phyloP scores from a whole-genome alignment of 2,329 filamentous ascomycete species.

The Aspergillus sp. region DNA sequence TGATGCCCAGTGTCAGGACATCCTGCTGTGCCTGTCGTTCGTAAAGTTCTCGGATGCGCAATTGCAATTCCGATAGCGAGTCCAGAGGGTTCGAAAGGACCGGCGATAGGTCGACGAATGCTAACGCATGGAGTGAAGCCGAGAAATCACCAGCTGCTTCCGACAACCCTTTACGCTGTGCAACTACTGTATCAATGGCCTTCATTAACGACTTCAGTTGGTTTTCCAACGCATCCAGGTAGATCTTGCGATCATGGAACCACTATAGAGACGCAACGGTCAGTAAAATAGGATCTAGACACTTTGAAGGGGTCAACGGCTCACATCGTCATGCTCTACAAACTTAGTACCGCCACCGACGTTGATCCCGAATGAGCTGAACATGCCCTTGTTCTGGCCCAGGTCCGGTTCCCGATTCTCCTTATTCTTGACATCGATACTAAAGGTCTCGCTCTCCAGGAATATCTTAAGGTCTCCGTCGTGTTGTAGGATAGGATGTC shows the following conservation, averaged over 20 bases:
- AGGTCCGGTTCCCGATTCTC: slow-evolving; percentile 81
- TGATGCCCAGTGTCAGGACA: slow-evolving; percentile 89
- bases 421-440: slow-evolving; percentile 94
- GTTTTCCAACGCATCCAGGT: slow-evolving; percentile 85
- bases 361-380: slow-evolving; percentile 73
- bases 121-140: slow-evolving; percentile 81
- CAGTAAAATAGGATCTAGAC: not conserved
- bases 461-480: slow-evolving; percentile 94
- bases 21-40: slow-evolving; percentile 96
- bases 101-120: slow-evolving; percentile 84
- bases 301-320: slow-evolving; percentile 22
- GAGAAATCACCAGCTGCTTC: slow-evolving; percentile 93
- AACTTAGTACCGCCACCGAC: slow-evolving; percentile 77
- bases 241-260: slow-evolving; percentile 95
- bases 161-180: slow-evolving; percentile 83
- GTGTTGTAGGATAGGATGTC: slow-evolving; percentile 82
- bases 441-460: slow-evolving; percentile 91
- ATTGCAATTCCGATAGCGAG: slow-evolving; percentile 82
- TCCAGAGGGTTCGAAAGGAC: slow-evolving; percentile 82
- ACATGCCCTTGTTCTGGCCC: slow-evolving; percentile 85
- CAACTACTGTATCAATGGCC: slow-evolving; percentile 85
- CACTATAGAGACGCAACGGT: slow-evolving; percentile 47
- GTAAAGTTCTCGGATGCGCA: slow-evolving; percentile 90
- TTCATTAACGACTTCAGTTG: slow-evolving; percentile 87
- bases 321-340: slow-evolving; percentile 90